phyloP scores from a whole-genome alignment of 495 filamentous ascomycete genomes.

The Penicillium coffeae region DNA sequence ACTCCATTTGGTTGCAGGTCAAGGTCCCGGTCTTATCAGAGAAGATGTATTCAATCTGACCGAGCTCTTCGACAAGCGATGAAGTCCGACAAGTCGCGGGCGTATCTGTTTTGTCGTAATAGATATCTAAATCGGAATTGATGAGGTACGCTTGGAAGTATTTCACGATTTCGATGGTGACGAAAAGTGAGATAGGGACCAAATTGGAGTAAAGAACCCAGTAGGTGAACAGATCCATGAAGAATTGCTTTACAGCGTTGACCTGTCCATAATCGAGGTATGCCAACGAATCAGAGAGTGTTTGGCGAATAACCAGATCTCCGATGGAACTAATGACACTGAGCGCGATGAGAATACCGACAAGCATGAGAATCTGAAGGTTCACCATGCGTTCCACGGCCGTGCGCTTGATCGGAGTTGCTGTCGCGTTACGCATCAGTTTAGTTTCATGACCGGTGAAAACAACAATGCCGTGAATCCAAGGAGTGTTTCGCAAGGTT shows the following conservation, averaged over 20 bases:
- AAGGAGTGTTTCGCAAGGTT: slow-evolving; percentile 92
- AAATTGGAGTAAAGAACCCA: slow-evolving; percentile 98
- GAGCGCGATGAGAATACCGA: slow-evolving; percentile 75
- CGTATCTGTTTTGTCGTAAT: slow-evolving; percentile 93
- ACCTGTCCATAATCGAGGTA: slow-evolving; percentile 66
- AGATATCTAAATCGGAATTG: slow-evolving; percentile 96
- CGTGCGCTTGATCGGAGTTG: slow-evolving; percentile 95
- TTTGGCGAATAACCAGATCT: slow-evolving; percentile 74
- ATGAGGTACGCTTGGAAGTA: slow-evolving; percentile 97
- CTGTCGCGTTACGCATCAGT: slow-evolving; percentile 97
- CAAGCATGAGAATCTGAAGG: slow-evolving; percentile 83
- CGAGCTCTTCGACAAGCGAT: slow-evolving; percentile 93
- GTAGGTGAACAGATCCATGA: slow-evolving; percentile 94
- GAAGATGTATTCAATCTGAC: slow-evolving; percentile 98
- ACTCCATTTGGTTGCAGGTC: slow-evolving; percentile 99
- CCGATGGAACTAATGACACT: slow-evolving; percentile 88
- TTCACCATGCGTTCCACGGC: slow-evolving; percentile 93
- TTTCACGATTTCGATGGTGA: slow-evolving; percentile 96
- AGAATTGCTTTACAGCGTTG: slow-evolving; percentile 72
- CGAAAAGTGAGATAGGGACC: slow-evolving; percentile 95
- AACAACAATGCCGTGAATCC: slow-evolving; percentile 94
- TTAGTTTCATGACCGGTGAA: slow-evolving; percentile 99
- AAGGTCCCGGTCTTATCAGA: slow-evolving; percentile 99
- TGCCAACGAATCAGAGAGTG: slow-evolving; percentile 50
- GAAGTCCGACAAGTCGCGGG: slow-evolving; percentile 94